Conservation (phyloP, 352 stramenopile genomes). For the Phytophthora boehmeriae region DNA sequence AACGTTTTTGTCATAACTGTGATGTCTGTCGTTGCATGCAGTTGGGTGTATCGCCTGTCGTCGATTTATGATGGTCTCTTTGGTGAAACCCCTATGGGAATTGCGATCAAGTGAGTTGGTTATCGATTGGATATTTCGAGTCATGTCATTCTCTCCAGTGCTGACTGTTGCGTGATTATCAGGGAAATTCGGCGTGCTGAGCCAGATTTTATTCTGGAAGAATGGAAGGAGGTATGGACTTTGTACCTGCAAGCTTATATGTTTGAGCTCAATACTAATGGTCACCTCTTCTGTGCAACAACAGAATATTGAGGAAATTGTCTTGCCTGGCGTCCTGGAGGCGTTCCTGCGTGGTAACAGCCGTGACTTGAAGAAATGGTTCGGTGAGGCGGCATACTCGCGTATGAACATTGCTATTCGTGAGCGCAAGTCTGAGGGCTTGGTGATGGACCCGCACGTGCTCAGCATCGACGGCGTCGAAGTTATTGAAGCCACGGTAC, state of each 20-base stretch:
- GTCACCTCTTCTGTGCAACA: constrained; percentile 1
- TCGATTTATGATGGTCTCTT: constrained; percentile 98
- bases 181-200: constrained; percentile 95
- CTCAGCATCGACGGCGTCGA: constrained; percentile 97
- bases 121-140: background rate
- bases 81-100: constrained; percentile 95
- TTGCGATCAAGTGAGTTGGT: constrained; percentile 85
- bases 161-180: constrained; percentile 1
- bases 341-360: constrained; percentile 95
- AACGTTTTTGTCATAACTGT: constrained; percentile 4
- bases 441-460: constrained; percentile 95
- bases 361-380: constrained; percentile 96
- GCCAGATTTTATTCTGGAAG: constrained; percentile 96
- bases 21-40: constrained; percentile 11
- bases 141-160: background rate
- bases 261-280: background rate
- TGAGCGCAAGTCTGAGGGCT: constrained; percentile 93
- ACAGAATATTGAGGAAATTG: constrained; percentile 92
- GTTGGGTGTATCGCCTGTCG: constrained; percentile 96
- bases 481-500: constrained; percentile 93
- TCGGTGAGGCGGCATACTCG: constrained; percentile 95
- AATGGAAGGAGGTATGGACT: constrained; percentile 87
- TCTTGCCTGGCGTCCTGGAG: constrained; percentile 94
- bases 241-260: background rate
- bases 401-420: constrained; percentile 95